Percentiles rank a stretch among this genome's conserved stretches.
phyloP scores from a whole-genome alignment of 192 early-diverging fungal species.

The Gryganskiella cystojenkinii region DNA sequence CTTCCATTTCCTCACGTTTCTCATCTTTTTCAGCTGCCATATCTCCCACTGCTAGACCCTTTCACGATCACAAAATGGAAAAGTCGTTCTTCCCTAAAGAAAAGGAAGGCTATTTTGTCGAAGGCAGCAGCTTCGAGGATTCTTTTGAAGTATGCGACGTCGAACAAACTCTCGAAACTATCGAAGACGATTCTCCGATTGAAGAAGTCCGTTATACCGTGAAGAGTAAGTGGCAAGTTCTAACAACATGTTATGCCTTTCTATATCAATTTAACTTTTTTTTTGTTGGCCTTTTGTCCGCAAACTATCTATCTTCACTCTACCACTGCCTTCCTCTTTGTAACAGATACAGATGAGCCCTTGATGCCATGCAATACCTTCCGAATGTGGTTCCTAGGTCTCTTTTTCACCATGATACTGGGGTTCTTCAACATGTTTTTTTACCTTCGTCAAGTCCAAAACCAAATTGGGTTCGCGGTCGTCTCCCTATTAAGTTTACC shows the following conservation, averaged over 20 bases:
- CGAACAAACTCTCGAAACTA: neutral
- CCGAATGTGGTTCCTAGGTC: constrained; percentile 56
- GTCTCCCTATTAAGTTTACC: constrained; percentile 57
- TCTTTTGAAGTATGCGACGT: too few relatives aligned
- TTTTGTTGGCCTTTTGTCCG: too few relatives aligned
- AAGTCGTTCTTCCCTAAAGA: too few relatives aligned
- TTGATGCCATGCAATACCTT: constrained; percentile 59
- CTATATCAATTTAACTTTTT: too few relatives aligned
- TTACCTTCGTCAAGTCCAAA: constrained; percentile 51
- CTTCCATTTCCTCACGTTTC: too few relatives aligned
- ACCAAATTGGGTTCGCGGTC: constrained; percentile 49
- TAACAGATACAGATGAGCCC: constrained; percentile 56
- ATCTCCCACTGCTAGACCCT: too few relatives aligned
- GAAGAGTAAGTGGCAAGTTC: constrained; percentile 45
- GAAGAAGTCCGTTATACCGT: constrained; percentile 57
- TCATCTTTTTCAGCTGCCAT: too few relatives aligned
- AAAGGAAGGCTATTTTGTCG: too few relatives aligned
- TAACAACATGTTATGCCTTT: too few relatives aligned
- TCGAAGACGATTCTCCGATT: constrained; percentile 57
- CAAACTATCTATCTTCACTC: too few relatives aligned
- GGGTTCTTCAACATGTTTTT: constrained; percentile 61
- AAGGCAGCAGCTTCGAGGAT: too few relatives aligned
- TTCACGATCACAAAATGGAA: too few relatives aligned
- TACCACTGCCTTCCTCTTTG: neutral
- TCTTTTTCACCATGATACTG: constrained; percentile 40